Percentiles rank a stretch among this genome's conserved stretches.
These are phyloP conservation scores for Theobroma cacao DNA, from an alignment of 345 rosid species.

Conservation along the genomic window DNA sequence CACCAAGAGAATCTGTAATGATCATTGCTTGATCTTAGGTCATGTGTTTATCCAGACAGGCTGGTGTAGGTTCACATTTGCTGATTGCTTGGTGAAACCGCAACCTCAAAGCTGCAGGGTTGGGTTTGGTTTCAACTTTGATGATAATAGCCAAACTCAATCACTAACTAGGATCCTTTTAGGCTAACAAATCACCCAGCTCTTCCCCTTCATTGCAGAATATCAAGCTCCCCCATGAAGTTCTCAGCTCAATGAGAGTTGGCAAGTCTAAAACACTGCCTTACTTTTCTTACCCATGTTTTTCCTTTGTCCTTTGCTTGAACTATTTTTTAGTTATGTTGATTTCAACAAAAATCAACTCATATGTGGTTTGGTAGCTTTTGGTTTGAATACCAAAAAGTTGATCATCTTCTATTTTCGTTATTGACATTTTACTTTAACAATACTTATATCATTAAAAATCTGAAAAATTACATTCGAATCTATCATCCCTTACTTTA, in stretches of 20 bases:
- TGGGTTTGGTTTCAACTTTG: not conserved
- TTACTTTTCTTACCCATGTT: too few species aligned
- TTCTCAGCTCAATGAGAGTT: not conserved
- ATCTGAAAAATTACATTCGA: too few species aligned
- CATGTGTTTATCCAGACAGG: slow-evolving; percentile 1
- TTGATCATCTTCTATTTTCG: not conserved
- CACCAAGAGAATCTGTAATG: not conserved
- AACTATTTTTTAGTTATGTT: too few species aligned
- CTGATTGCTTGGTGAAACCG: not conserved
- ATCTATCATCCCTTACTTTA: too few species aligned
- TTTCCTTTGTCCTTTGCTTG: too few species aligned
- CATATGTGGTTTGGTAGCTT: not conserved
- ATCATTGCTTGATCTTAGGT: not conserved
- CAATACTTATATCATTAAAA: too few species aligned
- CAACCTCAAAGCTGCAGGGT: not conserved
- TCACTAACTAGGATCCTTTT: not conserved
- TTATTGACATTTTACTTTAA: too few species aligned
- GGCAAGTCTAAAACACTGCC: too few species aligned
- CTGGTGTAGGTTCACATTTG: not conserved
- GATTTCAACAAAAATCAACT: not conserved
- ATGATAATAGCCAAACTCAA: not conserved
- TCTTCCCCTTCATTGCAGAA: not conserved
- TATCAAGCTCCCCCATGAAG: not conserved
- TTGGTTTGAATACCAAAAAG: not conserved
- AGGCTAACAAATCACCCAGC: not conserved